A percentile compares a stretch with the other conserved stretches of the same genome.
Evolutionary conservation across 768 basidiomycete species (phyloP).

Genomic region (Chalciporus piperatus): DNA sequence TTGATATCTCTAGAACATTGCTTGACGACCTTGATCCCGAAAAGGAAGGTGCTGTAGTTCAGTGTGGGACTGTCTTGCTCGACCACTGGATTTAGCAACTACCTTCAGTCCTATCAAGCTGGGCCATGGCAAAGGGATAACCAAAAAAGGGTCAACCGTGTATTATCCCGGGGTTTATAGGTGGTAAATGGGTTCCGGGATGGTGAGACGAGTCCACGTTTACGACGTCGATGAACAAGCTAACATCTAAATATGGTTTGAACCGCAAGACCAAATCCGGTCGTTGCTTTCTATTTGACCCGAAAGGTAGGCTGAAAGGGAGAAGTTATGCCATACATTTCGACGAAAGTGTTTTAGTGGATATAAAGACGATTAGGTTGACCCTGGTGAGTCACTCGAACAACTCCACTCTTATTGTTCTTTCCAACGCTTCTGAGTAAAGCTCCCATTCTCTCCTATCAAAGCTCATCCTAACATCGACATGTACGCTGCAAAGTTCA

Average conservation of each 20-base stretch:
- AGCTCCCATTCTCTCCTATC: conserved; percentile 3
- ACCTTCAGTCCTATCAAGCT: not conserved
- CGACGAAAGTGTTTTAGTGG: not conserved
- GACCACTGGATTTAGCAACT: not conserved
- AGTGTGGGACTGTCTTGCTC: not conserved
- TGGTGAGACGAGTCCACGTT: not conserved
- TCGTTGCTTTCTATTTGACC: conserved; percentile 18
- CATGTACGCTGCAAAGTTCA: conserved; percentile 28
- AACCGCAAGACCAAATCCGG: conserved; percentile 23
- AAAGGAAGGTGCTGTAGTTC: conserved; percentile 17
- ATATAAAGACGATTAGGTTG: conserved; percentile 25
- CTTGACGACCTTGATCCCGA: conserved; percentile 9
- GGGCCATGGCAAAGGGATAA: conserved; percentile 18
- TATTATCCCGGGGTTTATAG: not conserved
- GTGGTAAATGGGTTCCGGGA: not conserved
- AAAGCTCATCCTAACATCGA: conserved; percentile 21
- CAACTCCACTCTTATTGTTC: conserved; percentile 32
- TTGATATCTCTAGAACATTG: too few species aligned
- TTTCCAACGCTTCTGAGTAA: conserved; percentile 17
- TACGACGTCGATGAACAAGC: conserved; percentile 20
- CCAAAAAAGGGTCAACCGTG: conserved; percentile 13
- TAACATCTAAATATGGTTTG: conserved; percentile 26
- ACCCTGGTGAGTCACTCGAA: conserved; percentile 15
- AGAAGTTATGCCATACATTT: not conserved
- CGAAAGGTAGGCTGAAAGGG: conserved; percentile 27